Percentiles rank a stretch among this genome's conserved stretches.
Conservation (phyloP, 257 asterid species). For the Solanum bulbocastanum region DNA sequence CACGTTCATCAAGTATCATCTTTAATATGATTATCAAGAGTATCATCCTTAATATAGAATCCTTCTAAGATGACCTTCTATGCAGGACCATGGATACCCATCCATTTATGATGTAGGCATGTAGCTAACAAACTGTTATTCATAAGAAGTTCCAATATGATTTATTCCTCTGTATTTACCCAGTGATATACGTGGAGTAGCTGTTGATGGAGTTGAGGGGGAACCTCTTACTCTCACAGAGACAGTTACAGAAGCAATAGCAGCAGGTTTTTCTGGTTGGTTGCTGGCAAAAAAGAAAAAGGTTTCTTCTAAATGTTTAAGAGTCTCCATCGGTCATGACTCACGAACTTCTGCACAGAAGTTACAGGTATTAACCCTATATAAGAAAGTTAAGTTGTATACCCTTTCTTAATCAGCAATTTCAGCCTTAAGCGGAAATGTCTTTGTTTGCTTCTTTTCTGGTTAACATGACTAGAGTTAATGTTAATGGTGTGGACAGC, state of each 20-base stretch:
- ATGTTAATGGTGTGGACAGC: neutral
- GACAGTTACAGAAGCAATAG: slow-evolving; percentile 92
- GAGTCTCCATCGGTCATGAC: slow-evolving; percentile 90
- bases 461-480: neutral
- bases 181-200: slow-evolving; percentile 98
- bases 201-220: slow-evolving; percentile 91
- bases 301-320: slow-evolving; percentile 45
- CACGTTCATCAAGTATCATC: neutral
- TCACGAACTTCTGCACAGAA: slow-evolving; percentile 88
- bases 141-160: neutral
- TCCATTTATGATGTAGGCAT: neutral
- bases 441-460: neutral
- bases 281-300: slow-evolving; percentile 56
- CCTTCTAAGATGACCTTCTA: neutral
- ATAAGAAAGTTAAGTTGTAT: neutral
- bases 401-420: neutral
- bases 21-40: neutral
- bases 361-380: slow-evolving; percentile 48
- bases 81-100: neutral
- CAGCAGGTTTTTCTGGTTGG: slow-evolving; percentile 92
- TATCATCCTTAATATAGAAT: neutral
- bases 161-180: neutral
- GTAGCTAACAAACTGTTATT: neutral
- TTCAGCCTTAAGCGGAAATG: neutral
- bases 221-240: slow-evolving; percentile 80